Evolutionary conservation across 768 basidiomycete species (phyloP).

Genomic region (Lentinula aciculospora): DNA sequence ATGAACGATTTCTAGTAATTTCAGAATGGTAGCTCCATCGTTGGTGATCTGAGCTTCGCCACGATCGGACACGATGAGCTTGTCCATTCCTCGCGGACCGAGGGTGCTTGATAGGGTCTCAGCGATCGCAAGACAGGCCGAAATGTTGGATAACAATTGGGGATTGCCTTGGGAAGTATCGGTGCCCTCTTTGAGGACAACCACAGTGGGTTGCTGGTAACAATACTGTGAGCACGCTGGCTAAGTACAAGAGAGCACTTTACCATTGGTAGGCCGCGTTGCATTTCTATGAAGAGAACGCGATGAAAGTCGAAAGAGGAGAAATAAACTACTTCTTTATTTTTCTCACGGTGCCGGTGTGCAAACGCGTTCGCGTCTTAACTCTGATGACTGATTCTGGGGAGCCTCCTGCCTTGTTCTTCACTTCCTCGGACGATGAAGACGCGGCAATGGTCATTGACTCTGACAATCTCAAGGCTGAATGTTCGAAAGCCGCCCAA

Average conservation of each 20-base stretch:
- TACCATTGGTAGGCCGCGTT: slow-evolving; percentile 79
- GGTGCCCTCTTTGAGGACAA: slow-evolving; percentile 93
- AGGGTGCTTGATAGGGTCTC: slow-evolving; percentile 91
- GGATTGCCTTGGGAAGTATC: slow-evolving; percentile 93
- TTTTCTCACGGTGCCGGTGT: slow-evolving; percentile 27
- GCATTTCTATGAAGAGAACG: slow-evolving; percentile 56
- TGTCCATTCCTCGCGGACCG: slow-evolving; percentile 99
- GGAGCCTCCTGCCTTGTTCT: slow-evolving; percentile 43
- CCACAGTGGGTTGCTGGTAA: slow-evolving; percentile 90
- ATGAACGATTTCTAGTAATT: slow-evolving; percentile 95
- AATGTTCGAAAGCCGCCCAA: neutral
- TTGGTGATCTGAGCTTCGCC: slow-evolving; percentile 99
- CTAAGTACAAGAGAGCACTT: neutral
- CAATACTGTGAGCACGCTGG: slow-evolving; percentile 13
- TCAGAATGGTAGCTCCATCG: slow-evolving; percentile 98
- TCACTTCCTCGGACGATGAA: slow-evolving; percentile 56
- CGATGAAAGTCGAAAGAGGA: slow-evolving; percentile 6
- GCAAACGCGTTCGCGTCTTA: slow-evolving; percentile 25
- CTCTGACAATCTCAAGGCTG: slow-evolving; percentile 8
- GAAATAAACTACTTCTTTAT: slow-evolving; percentile 9
- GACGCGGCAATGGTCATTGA: slow-evolving; percentile 14
- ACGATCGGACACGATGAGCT: slow-evolving; percentile 88
- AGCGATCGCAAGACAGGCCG: slow-evolving; percentile 90
- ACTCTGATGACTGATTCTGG: slow-evolving; percentile 22
- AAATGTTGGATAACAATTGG: slow-evolving; percentile 92